Conservation (phyloP, 1,139 yeast genomes). For the Nakaseomyces bracarensis region DNA sequence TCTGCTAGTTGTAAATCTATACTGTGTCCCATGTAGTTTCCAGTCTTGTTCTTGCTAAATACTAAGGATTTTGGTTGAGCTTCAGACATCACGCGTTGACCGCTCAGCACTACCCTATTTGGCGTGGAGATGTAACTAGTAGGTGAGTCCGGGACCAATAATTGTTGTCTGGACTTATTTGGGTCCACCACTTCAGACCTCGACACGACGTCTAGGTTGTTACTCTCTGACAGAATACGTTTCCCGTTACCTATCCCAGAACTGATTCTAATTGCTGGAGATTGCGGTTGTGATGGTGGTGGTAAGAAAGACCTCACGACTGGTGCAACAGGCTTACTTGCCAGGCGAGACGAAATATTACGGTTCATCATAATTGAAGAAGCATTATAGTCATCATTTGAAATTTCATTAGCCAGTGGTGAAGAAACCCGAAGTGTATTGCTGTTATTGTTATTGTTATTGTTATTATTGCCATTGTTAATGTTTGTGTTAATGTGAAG, state of each 20-base stretch:
- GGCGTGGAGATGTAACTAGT: slow-evolving; percentile 25
- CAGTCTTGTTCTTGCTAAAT: not conserved
- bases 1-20: slow-evolving; percentile 1
- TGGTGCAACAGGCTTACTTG: not conserved
- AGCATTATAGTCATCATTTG: not conserved
- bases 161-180: slow-evolving; percentile 31
- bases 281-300: slow-evolving; percentile 33
- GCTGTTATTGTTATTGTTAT: not conserved
- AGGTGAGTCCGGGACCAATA: slow-evolving; percentile 25
- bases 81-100: slow-evolving; percentile 30
- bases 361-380: slow-evolving; percentile 3
- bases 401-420: slow-evolving; percentile 3
- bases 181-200: slow-evolving; percentile 34
- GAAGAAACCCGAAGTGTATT: not conserved
- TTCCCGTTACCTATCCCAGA: slow-evolving; percentile 30
- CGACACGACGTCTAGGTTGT: slow-evolving; percentile 30
- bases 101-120: slow-evolving; percentile 28
- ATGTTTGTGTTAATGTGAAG: no score
- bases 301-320: slow-evolving; percentile 31
- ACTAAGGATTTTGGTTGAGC: slow-evolving; percentile 9
- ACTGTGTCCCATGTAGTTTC: not conserved
- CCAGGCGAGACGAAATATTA: not conserved
- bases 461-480: no score
- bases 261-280: slow-evolving; percentile 33
- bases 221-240: slow-evolving; percentile 17